phyloP scores from a whole-genome alignment of 257 asterid genomes.

The Solanum megistacrolobum region DNA sequence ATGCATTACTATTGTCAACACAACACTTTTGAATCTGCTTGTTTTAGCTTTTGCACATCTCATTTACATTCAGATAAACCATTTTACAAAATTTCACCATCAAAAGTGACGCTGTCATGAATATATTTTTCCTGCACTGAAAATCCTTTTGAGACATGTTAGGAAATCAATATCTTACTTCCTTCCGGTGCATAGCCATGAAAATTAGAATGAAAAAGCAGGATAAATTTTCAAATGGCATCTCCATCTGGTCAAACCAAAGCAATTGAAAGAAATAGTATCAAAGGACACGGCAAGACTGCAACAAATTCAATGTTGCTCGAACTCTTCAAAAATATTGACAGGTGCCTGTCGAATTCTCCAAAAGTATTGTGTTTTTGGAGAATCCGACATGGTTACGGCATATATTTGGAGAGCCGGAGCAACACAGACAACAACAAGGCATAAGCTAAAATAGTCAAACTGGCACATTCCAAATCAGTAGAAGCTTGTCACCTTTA shows the following conservation, averaged over 20 bases:
- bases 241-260: neutral
- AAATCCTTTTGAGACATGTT: neutral
- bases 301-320: neutral
- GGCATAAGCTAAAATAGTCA: neutral
- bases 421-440: neutral
- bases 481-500: constrained; percentile 54
- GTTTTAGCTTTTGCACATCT: neutral
- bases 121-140: neutral
- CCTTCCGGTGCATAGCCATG: neutral
- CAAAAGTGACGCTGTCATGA: neutral
- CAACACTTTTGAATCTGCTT: neutral
- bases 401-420: neutral
- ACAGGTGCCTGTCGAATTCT: neutral
- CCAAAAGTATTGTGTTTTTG: neutral
- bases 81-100: neutral
- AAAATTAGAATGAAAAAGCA: neutral
- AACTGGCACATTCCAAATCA: neutral
- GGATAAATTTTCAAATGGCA: neutral
- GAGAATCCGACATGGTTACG: neutral
- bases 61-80: neutral
- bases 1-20: neutral
- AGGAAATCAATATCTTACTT: neutral
- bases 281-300: neutral
- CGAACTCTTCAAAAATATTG: neutral
- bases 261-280: neutral